Conservation (phyloP, 2,329 filamentous ascomycete species). For the Cadophora luteo-olivacea region DNA sequence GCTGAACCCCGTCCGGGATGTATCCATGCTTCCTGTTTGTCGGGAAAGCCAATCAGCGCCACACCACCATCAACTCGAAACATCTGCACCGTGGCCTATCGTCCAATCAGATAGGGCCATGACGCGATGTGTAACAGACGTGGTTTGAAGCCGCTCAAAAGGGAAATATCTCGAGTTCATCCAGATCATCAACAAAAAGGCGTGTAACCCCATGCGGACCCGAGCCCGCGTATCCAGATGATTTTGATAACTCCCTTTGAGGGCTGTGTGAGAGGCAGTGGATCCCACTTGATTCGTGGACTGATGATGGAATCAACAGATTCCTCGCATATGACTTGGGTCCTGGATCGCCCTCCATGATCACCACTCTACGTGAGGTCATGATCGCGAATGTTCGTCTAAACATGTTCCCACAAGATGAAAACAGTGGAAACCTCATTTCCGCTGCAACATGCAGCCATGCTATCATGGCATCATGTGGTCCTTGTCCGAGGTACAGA, state of each 20-base stretch:
- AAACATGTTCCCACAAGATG: slow-evolving; percentile 27
- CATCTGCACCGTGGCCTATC: slow-evolving; percentile 23
- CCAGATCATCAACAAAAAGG: slow-evolving; percentile 6
- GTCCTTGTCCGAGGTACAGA: neutral
- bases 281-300: slow-evolving; percentile 13
- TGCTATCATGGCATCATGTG: slow-evolving; percentile 19
- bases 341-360: slow-evolving; percentile 25
- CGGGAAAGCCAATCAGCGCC: slow-evolving; percentile 16
- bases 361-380: slow-evolving; percentile 28
- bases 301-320: neutral
- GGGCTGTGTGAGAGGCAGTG: neutral
- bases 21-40: slow-evolving; percentile 11
- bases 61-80: slow-evolving; percentile 27
- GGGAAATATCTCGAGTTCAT: slow-evolving; percentile 23
- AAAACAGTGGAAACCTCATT: slow-evolving; percentile 15
- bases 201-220: neutral
- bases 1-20: neutral
- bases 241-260: neutral
- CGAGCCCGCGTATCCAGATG: slow-evolving; percentile 6
- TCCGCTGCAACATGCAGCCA: slow-evolving; percentile 22
- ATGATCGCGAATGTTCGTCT: slow-evolving; percentile 25
- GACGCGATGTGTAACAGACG: slow-evolving; percentile 27
- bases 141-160: slow-evolving; percentile 24
- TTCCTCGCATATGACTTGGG: slow-evolving; percentile 8
- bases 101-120: slow-evolving; percentile 14